Evolutionary conservation across 106 monocot genomes (phyloP).

Genomic region (Cymbidium sinense): DNA sequence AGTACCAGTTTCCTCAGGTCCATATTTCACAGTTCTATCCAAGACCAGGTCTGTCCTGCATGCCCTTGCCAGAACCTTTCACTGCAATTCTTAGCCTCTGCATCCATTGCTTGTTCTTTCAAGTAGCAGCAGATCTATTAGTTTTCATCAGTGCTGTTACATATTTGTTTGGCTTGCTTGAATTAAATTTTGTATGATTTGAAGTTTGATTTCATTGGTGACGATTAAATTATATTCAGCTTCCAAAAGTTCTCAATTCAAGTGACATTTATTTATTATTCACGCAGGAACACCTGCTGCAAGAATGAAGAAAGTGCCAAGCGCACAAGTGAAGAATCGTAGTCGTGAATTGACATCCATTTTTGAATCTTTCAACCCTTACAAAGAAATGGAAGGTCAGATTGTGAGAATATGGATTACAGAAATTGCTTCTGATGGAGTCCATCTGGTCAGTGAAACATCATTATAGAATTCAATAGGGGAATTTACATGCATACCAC

Average conservation of each 20-base stretch:
- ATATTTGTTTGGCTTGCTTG: background rate
- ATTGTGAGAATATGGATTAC: slow-evolving; percentile 92
- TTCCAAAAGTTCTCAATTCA: background rate
- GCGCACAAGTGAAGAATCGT: slow-evolving; percentile 77
- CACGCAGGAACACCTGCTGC: slow-evolving; percentile 92
- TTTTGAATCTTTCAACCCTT: slow-evolving; percentile 94
- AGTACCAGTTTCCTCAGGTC: slow-evolving; percentile 95
- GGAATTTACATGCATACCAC: too few relatives aligned
- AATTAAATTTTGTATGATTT: background rate
- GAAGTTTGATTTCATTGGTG: background rate
- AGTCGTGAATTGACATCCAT: slow-evolving; percentile 87
- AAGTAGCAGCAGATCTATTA: background rate
- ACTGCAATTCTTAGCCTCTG: background rate
- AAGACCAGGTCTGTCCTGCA: slow-evolving; percentile 67
- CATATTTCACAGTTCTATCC: slow-evolving; percentile 99
- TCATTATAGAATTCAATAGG: too few relatives aligned
- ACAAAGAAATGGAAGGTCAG: slow-evolving; percentile 74
- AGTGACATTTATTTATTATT: background rate
- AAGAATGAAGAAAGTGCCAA: slow-evolving; percentile 97
- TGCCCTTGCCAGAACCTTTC: background rate
- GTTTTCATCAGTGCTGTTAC: background rate
- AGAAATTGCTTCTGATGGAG: slow-evolving; percentile 88
- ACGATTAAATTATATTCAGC: background rate
- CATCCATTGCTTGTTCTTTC: background rate
- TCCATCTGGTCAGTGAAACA: slow-evolving; percentile 63